Evolutionary conservation across 1,284 basidiomycete genomes (phyloP), one percentile per base, ranked within the genome.

Genomic region (Ustilago nuda): DNA sequence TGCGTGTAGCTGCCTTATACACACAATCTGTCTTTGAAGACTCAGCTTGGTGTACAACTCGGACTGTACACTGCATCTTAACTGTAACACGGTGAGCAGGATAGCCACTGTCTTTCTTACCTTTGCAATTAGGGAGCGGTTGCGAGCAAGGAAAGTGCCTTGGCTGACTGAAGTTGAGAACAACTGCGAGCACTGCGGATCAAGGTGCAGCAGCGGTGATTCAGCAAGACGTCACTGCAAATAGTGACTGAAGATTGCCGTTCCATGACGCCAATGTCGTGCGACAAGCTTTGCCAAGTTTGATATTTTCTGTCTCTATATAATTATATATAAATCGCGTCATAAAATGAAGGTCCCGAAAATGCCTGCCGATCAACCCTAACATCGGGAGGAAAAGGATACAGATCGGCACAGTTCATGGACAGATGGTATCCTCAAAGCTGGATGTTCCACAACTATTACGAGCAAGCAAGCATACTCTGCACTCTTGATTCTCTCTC

Each of bases 161-260:
- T 33, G 35, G 50, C 55, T 57, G 61, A 64, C 55, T 64, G 46
- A 64, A 41, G 37, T 39, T 33, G n/a, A 50, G 35, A 35, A 46
- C 36, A 30, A 53, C 41, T 33, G 23, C 13, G 17, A 11, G 8
- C 23, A 23, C 7, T 23, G 45, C 11, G 27, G 19, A 23, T 15
- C 19, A 51, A 37, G 17, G 54, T 66, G 54, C 65, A 68, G 9
- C 65, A 68, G 9, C 56, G 5, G 52, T 68, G 66, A 68, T 59
- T 68, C 66, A 68, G 55, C 66, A 62, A 54, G 32, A 68, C 66
- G 66, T 68, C 66, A 68, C 60, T 19, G n/a, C n/a, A 27, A n/a
- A 3, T 19, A 32, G 37, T 39, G 9, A 54, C 12, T 43, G 54
- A 17, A 52, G 63, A 54, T 54, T 41, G 35, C 17, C 48, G 11